A percentile compares a stretch with the other conserved stretches of the same genome.
Evolutionary conservation across 768 basidiomycete species (phyloP).

Genomic region (Hypsizygus marmoreus): DNA sequence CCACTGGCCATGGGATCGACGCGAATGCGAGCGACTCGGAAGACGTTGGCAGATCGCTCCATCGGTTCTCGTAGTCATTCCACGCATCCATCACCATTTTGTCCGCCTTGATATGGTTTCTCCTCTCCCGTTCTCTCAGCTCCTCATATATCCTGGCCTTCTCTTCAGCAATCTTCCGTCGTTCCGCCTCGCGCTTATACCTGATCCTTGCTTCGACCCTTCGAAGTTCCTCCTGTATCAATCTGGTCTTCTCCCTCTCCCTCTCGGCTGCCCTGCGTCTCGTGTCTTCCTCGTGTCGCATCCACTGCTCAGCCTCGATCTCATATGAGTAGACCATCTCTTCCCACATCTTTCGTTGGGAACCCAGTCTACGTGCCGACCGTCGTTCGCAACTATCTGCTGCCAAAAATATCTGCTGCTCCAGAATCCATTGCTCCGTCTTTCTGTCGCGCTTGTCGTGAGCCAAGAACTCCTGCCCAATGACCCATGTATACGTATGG

Average conservation of each 20-base stretch:
- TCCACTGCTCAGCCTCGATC: constrained; percentile 54
- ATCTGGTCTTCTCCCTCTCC: constrained; percentile 46
- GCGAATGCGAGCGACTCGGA: constrained; percentile 55
- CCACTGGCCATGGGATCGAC: constrained; percentile 73
- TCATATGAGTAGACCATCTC: constrained; percentile 54
- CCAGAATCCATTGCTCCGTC: constrained; percentile 66
- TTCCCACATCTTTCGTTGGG: constrained; percentile 47
- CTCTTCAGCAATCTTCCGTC: constrained; percentile 49
- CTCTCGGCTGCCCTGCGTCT: constrained; percentile 45
- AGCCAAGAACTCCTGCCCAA: constrained; percentile 51
- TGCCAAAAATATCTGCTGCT: constrained; percentile 50
- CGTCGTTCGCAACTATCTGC: constrained; percentile 18
- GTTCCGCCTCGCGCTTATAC: constrained; percentile 51
- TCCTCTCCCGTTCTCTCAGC: constrained; percentile 45
- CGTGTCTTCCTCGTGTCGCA: constrained; percentile 48
- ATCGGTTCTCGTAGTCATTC: constrained; percentile 64
- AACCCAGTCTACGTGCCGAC: constrained; percentile 11
- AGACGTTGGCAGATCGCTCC: constrained; percentile 52
- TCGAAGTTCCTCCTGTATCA: constrained; percentile 55
- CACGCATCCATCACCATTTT: constrained; percentile 57
- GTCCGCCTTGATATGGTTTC: constrained; percentile 42
- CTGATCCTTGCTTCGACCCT: constrained; percentile 56
- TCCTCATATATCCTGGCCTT: constrained; percentile 37
- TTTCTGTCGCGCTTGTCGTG: constrained; percentile 46
- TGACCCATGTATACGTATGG: constrained; percentile 49